Percentiles rank a stretch among this genome's conserved stretches.
Evolutionary conservation across 257 asterid genomes (phyloP).

Genomic region (Lithospermum erythrorhizon): DNA sequence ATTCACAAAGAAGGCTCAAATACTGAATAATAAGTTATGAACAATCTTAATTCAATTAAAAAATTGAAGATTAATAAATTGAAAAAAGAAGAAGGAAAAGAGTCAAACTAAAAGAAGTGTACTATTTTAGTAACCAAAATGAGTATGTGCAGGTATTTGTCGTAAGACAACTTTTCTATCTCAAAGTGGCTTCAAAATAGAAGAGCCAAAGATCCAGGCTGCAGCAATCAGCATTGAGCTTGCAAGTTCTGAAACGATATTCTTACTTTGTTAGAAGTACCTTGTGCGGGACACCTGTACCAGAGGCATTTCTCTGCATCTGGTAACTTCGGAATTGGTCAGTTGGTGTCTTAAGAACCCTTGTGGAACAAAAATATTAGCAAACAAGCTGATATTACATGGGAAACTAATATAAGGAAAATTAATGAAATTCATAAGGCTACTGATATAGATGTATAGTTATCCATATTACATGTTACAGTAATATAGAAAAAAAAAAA

Average conservation of each 20-base stretch:
- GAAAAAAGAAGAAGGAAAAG: background rate
- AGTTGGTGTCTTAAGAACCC: constrained; percentile 50
- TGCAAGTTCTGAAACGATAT: constrained; percentile 55
- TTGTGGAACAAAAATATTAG: constrained; percentile 24
- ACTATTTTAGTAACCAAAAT: constrained; percentile 48
- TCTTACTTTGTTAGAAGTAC: constrained; percentile 47
- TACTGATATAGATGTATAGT: background rate
- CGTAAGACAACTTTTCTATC: constrained; percentile 61
- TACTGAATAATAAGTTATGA: background rate
- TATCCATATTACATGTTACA: background rate
- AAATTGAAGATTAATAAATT: no score
- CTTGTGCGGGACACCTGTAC: constrained; percentile 48
- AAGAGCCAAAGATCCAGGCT: constrained; percentile 68
- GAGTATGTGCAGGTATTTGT: constrained; percentile 84
- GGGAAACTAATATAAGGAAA: background rate
- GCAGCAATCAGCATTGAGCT: constrained; percentile 54
- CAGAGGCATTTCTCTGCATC: constrained; percentile 49
- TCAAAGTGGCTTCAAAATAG: constrained; percentile 57
- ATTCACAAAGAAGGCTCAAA: background rate
- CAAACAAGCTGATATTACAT: background rate
- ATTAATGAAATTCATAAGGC: no score
- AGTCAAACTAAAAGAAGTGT: constrained; percentile 17
- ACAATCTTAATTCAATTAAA: no score
- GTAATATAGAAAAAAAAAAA: no score
- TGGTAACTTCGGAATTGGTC: constrained; percentile 84